phyloP scores from a whole-genome alignment of 164 flowering plant species.

The Cinnamomum chago region DNA sequence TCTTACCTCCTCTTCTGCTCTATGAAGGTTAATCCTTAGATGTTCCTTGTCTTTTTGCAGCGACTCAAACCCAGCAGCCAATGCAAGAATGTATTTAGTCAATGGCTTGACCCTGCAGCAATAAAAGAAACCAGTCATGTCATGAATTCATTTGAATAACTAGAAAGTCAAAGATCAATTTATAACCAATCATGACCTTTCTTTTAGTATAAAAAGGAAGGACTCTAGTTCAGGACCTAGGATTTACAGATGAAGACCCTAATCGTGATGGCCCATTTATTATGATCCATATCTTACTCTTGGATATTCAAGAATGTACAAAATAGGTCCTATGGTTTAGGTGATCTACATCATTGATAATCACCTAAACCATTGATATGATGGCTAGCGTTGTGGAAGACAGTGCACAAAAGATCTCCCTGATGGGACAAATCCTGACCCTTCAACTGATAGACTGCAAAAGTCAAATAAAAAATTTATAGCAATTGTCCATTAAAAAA shows the following conservation, averaged over 20 bases:
- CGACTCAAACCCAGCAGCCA: constrained; percentile 43
- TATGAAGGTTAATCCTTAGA: constrained; percentile 49
- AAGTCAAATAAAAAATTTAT: no score
- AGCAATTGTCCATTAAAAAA: no score
- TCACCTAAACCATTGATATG: no score
- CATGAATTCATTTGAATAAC: not conserved
- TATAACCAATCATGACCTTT: not conserved
- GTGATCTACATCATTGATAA: no score
- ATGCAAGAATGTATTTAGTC: constrained; percentile 41
- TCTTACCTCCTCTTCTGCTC: constrained; percentile 78
- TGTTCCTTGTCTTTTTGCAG: constrained; percentile 61
- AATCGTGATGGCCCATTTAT: no score
- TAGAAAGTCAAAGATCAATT: not conserved
- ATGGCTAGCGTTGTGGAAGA: no score
- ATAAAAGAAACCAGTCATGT: not conserved
- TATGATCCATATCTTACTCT: no score
- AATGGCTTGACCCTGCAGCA: constrained; percentile 54
- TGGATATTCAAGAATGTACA: no score
- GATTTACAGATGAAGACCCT: not conserved
- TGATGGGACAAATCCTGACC: no score
- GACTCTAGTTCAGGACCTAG: not conserved
- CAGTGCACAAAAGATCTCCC: no score
- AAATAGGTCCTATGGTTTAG: no score
- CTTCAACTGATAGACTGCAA: no score
- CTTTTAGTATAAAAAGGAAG: not conserved